Percentiles rank a stretch among this genome's conserved stretches.
Conservation (phyloP, 73 alveolate genomes). For the Paramecium sonneborni region DNA sequence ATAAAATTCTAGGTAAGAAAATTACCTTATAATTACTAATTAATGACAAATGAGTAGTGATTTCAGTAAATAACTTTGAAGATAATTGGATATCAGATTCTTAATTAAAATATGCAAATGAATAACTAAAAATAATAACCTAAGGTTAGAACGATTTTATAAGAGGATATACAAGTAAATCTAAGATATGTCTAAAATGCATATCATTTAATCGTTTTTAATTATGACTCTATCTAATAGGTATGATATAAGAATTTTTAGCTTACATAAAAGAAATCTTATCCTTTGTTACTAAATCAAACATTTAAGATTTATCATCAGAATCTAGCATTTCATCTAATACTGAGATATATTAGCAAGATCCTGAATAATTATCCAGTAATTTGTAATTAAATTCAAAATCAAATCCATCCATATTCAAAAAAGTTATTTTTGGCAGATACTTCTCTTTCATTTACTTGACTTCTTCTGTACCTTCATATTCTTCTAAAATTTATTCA, state of each 20-base stretch:
- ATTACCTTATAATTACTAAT: conserved; percentile 39
- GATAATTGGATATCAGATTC: conserved; percentile 49
- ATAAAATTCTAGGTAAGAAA: conserved; percentile 25
- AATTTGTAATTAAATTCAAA: conserved; percentile 44
- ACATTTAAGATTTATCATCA: conserved; percentile 1
- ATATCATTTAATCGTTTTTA: conserved; percentile 38
- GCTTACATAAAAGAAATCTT: not conserved
- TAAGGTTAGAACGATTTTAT: conserved; percentile 30
- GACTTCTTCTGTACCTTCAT: not conserved
- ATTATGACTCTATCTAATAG: conserved; percentile 21
- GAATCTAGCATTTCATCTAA: conserved; percentile 38
- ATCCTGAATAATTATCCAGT: not conserved
- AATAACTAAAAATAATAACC: conserved; percentile 49
- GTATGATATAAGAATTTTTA: conserved; percentile 30
- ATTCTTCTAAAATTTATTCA: conserved; percentile 29
- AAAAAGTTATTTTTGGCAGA: conserved; percentile 30
- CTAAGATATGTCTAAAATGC: conserved; percentile 56
- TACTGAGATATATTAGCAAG: conserved; percentile 28
- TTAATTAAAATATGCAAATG: conserved; percentile 45
- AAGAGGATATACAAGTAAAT: conserved; percentile 33
- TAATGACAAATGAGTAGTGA: not conserved
- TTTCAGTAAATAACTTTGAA: conserved; percentile 45
- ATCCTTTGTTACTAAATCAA: conserved; percentile 30
- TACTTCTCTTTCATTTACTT: not conserved
- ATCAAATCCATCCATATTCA: conserved; percentile 47